A percentile compares a stretch with the other conserved stretches of the same genome.
Evolutionary conservation across 1,284 basidiomycete species (phyloP).

Genomic region (Ustilago esculenta): DNA sequence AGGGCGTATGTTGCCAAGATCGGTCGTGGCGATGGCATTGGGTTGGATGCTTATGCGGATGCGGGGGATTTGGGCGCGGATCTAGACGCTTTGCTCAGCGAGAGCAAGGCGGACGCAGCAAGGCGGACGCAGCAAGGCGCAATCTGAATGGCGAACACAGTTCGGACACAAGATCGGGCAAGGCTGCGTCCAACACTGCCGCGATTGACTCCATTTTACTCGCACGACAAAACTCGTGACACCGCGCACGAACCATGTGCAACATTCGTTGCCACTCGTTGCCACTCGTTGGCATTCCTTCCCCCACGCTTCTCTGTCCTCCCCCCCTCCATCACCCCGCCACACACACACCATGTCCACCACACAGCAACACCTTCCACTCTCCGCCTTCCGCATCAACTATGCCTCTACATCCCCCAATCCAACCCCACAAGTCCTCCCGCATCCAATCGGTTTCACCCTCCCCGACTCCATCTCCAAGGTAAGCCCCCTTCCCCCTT

Average conservation of each 20-base stretch:
- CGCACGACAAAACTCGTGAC: no score
- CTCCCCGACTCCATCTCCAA: constrained; percentile 36
- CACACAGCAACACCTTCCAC: constrained; percentile 22
- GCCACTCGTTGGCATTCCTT: no score
- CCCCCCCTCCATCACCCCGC: no score
- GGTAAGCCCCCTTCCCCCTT: no score
- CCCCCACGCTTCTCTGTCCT: no score
- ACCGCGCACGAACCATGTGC: no score
- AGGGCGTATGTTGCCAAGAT: constrained; percentile 67
- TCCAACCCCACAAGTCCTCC: constrained; percentile 26
- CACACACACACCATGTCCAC: constrained; percentile 12
- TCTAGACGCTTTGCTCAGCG: constrained; percentile 59
- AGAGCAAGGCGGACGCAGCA: constrained; percentile 43
- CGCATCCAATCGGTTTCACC: constrained; percentile 37
- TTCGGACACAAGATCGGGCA: constrained; percentile 2
- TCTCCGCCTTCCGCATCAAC: constrained; percentile 41
- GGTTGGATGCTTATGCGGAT: constrained; percentile 69
- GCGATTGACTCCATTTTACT: no score
- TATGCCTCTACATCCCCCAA: constrained; percentile 9
- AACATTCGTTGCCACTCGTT: no score
- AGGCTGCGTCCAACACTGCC: constrained; percentile 5
- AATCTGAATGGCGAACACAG: constrained; percentile 20
- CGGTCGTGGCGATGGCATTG: constrained; percentile 65
- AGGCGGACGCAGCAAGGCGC: constrained; percentile 32
- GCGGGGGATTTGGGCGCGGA: constrained; percentile 69